Base-by-base conservation (phyloP, 2,329 filamentous ascomycete genomes). In the Ophiosphaerella herpotricha region DNA sequence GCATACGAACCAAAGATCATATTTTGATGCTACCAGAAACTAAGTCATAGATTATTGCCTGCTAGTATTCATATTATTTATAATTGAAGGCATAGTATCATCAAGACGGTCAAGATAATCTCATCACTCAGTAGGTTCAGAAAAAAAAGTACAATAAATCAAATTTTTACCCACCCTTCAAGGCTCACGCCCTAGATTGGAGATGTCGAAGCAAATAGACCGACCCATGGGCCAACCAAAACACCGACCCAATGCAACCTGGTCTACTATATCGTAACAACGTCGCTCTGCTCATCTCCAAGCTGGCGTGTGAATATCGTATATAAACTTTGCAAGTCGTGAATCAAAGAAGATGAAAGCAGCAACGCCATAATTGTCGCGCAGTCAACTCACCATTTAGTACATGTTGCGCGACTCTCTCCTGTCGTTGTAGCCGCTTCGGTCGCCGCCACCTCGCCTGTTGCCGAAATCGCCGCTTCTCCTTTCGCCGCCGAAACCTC, bases 291-390 rank as follows among this genome's bases (percentile, higher is more conserved):
- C 34, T 36, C 18, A 16, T 36, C 34, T 36, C 37, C 21, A 39
- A 24, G 16, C 24, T 21, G 14, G 49, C 54, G 51, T 57, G 53
- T 57, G 57, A 47, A 55, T 60, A 58, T 55, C 38, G 50, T 60
- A 60, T 54, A 60, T 52, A 43, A 52, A 48, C n/a, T 14, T 5
- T 42, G 43, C 14, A 26, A 14, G 23, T 16, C 14, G 24, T 23
- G 26, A 33, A 14, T 12, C 18, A 11, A 21, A 39, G 21, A 43
- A 36, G 16, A 44, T 21, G 18, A 21, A 21, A 40, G 2, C 21
- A 40, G 36, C 13, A 33, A n/a, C n/a, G 24, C 18, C 9, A 23
- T 12, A 23, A 8, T 3, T 13, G 33, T 11, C 11, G 26, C 26
- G 26, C 6, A 11, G 26, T 5, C 26, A 11, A 29, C 26, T 29